Evolutionary conservation across 306 rosid genomes (phyloP), one percentile per base, ranked within the genome.

Genomic region (Lablab purpureus): DNA sequence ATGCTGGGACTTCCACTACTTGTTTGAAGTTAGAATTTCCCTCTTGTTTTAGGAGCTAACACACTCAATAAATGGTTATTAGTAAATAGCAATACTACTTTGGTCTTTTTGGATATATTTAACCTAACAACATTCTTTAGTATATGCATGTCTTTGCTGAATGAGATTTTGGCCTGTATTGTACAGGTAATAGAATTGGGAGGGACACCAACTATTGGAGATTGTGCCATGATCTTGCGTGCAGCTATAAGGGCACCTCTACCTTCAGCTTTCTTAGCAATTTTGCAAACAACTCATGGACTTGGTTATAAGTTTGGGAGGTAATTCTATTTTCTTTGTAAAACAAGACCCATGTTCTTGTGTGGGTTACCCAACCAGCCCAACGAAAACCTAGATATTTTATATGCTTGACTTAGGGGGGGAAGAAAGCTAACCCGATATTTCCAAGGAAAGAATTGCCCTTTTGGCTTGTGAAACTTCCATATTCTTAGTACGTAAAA

Each of bases 221-320:
- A 95, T 82, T 90, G 96, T 91, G 94, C 98, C 52, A 73, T 91
- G 89, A 90, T 93, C 77, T 80, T 93, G 86, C 99, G 96, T 30
- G 98, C 96, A 63, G 93, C 99, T 50, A 80, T 89, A 81, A 95
- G 71, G 84, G 94, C 94, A 77, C 98, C 98, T 74, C 67, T 91
- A 51, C 99, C 98, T 45, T 91, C 97, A 43, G 85, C 89, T 74
- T 93, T 95, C 92, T 87, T 95, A 90, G 86, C 85, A 74, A 95
- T 93, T 85, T 85, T 95, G 89, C 98, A 91, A 85, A 84, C 86
- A 52, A 89, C 97, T 27, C 99, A 91, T 74, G 63, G 88, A 75
- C 96, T 95, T 85, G 99, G 97, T 76, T 91, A 93, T 43, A 87
- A 76, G 74, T 95, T 91, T 71, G 98, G 98, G 85, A 91, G 97